Evolutionary conservation across 805 yeast genomes (phyloP), one percentile per base, ranked within the genome.

Genomic region (Brettanomyces anomalus): DNA sequence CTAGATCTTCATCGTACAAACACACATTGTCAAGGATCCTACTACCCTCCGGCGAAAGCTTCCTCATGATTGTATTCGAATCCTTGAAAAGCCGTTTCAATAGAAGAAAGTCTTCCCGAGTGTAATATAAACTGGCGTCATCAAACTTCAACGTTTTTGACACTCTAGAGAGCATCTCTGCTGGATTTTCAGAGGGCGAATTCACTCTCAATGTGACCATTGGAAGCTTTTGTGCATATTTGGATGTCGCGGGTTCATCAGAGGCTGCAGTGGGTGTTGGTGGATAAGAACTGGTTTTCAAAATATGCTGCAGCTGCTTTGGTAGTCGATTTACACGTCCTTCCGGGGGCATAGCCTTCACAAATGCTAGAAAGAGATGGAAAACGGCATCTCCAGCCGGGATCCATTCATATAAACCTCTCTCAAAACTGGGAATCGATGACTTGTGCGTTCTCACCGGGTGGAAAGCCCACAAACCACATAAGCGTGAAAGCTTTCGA

Each of bases 311-410:
- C 42, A 86, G 65, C 1, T 83, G 66, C 50, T 74, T 74, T 36
- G 95, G 94, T 36, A 85, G 62, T 21, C 69, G 65, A 32, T 74
- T 78, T 15, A 54, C 42, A 39, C 73, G 68, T 46, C 78, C 85
- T 42, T 74, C 72, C 16, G 77, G 80, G 1, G 85, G 71, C 79
- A 85, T 81, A 16, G 94, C 79, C 48, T 89, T 72, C 45, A 88
- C 62, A 53, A 86, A 88, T 2, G 95, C 74, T 30, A 86, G 62
- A 19, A 86, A 67, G 28, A 88, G 61, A 60, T 88, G 97, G 54
- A 85, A 83, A 64, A 86, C 74, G 0, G 96, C 96, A 56, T 85
- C 86, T 4, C 93, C 79, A 2, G 88, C 85, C 2, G 84, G 78
- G 35, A 80, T 67, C 95, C 95, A 87, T 37, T 75, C 73, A 37